Percentiles rank a stretch among this genome's conserved stretches.
These are phyloP conservation scores for Seiridium cupressi DNA, from an alignment of 2,329 filamentous ascomycete species.

Conservation along the genomic window DNA sequence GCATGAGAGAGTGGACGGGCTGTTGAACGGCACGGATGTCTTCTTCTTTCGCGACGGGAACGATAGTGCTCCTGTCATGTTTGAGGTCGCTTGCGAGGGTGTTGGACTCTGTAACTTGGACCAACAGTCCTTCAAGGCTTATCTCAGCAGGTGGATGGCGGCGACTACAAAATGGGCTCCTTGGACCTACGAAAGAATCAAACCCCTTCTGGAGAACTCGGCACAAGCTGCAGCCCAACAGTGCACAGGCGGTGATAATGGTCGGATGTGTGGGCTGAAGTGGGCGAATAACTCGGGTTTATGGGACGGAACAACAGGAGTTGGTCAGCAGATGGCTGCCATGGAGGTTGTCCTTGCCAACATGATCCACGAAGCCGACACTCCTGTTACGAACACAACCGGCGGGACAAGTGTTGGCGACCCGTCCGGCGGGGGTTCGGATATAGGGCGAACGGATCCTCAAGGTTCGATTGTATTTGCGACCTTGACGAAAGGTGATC, in stretches of 20 bases:
- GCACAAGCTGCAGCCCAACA: conserved; percentile 56
- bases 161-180: conserved; percentile 63
- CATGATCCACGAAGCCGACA: conserved; percentile 45
- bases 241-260: conserved; percentile 56
- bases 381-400: conserved; percentile 37
- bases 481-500: conserved; percentile 58
- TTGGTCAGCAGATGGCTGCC: conserved; percentile 71
- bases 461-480: conserved; percentile 21
- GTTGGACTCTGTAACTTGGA: conserved; percentile 60
- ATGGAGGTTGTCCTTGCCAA: conserved; percentile 64
- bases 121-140: conserved; percentile 64
- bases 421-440: conserved; percentile 43
- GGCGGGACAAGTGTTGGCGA: conserved; percentile 51
- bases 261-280: conserved; percentile 57
- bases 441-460: conserved; percentile 38
- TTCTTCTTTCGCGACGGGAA: conserved; percentile 50
- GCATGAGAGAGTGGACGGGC: conserved; percentile 55
- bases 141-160: conserved; percentile 60
- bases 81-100: conserved; percentile 64
- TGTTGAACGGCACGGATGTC: conserved; percentile 52
- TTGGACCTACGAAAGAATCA: conserved; percentile 51
- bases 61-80: conserved; percentile 49
- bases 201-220: conserved; percentile 52
- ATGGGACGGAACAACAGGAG: conserved; percentile 60
- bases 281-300: conserved; percentile 50